Base-by-base conservation (phyloP, 108 stramenopile genomes). In the Cyclostephanos invisitatus region DNA sequence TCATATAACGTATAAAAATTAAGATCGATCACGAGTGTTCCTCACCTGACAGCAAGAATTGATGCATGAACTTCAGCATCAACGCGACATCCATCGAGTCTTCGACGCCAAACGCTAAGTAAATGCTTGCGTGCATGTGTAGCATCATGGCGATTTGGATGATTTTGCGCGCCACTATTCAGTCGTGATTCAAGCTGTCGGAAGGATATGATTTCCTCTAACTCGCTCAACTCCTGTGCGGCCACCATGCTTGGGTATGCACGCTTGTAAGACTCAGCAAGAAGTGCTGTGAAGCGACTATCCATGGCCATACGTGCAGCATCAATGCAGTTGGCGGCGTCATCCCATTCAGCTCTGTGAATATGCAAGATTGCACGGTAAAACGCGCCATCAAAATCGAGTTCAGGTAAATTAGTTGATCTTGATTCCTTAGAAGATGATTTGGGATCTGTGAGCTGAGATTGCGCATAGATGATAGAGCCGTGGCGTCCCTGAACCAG, bases 181-280 rank as follows among this genome's bases (percentile, higher is more conserved):
- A 78, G 64, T 14, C 77, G 68, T 18, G 74, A 77, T 70, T 93
- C 89, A 20, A 91, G 64, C 73, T 90, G 91, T 40, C 84, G 81
- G 44, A 84, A 89, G 38, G 90, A 85, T 22, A 97, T 92, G 4
- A 98, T 97, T 75, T 98, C 99, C 72, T 99, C 98, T 83, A 98
- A 76, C 79, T 91, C 89, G 21, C 84, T 78, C n/a, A 93, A 80
- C 36, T 68, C 90, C 76, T 98, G 97, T 53, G 93, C 95, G 44
- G 90, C 89, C 4, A 98, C 94, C 89, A 98, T 94, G 68, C 90
- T 89, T 24, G 85, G 88, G 67, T 97, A 97, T 12, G 96, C 96
- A 7, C 97, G 88, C 46, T 91, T 91, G 68, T 87, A 90, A 10
- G 88, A 89, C 78, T 97, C 96, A 49, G 92, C 88, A 75, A 98